Evolutionary conservation across 2,329 filamentous ascomycete genomes (phyloP), one percentile per base, ranked within the genome.

Genomic region (Aspergillus nomiae): DNA sequence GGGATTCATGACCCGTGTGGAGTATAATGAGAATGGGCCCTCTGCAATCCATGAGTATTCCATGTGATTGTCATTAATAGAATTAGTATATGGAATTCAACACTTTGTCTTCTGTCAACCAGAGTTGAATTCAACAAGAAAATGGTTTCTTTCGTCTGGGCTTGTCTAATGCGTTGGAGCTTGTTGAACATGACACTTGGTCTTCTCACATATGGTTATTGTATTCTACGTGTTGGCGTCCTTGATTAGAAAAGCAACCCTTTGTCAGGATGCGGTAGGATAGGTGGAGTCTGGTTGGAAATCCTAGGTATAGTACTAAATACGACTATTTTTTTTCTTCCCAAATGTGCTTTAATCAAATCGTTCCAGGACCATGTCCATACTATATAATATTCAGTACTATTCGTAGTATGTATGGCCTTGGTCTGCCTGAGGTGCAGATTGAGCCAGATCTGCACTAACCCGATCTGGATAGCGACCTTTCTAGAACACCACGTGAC

Each of bases 1-100:
- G 76, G 89, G 88, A 0, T 92, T 89, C 75, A 85, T 92, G 81
- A 89, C 84, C 6, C 81, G 90, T 59, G 85, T 84, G 30, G 87
- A 90, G 71, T 90, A 90, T 75, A 90, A 90, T 72, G 87, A 90
- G 65, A 81, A 86, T 59, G 88, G 88, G 3, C 88, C 88, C 2
- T 82, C 81, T 48, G 88, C 85, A 4, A 89, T 90, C 66, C 86
- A 89, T 71, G 87, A 89, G 58, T 82, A 76, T 70, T 70, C 75
- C 56, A 67, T 82, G 70, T 80, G 71, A 72, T 63, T 36, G 62
- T 56, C 16, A 57, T 56, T 62, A 50, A 65, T 50, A 60, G 60
- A 57, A 38, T 34, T 57, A 53, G 46, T 34, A 59, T 32, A 53
- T 45, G 32, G 36, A 53, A 51, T 54, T 54, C n/a, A 26, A 32